These are phyloP conservation scores for Pelargonium nanum DNA, from an alignment of 345 rosid species.

Conservation along the genomic window DNA sequence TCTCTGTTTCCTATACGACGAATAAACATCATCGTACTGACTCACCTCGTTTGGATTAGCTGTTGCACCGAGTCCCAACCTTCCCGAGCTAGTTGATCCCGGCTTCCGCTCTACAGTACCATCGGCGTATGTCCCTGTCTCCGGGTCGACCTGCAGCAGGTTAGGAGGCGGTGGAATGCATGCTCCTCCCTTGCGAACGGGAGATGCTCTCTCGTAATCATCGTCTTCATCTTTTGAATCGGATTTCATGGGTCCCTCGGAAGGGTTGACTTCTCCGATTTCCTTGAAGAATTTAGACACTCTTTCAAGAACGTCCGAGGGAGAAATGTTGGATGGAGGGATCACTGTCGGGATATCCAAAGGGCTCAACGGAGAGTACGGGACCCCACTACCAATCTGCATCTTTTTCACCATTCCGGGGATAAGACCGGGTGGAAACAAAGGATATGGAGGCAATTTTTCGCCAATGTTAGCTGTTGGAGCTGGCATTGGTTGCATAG, in stretches of 20 bases:
- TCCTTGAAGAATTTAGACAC: constrained; percentile 88
- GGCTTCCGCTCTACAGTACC: constrained; percentile 67
- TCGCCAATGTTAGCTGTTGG: constrained; percentile 42
- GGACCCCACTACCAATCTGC: constrained; percentile 98
- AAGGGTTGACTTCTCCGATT: constrained; percentile 85
- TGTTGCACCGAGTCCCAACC: constrained; percentile 77
- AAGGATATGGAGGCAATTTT: constrained; percentile 80
- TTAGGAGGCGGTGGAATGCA: constrained; percentile 91
- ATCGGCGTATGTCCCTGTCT: constrained; percentile 74
- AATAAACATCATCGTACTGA: constrained; percentile 89
- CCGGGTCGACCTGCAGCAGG: constrained; percentile 83
- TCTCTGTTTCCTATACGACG: constrained; percentile 88
- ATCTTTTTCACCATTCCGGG: constrained; percentile 99
- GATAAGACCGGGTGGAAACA: constrained; percentile 95
- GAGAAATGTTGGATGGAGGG: constrained; percentile 75
- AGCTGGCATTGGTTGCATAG: constrained; percentile 31
- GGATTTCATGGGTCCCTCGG: constrained; percentile 63
- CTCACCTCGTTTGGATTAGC: constrained; percentile 82
- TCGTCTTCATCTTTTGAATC: constrained; percentile 53
- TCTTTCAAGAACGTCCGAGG: constrained; percentile 63
- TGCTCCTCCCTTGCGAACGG: constrained; percentile 69
- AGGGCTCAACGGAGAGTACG: constrained; percentile 90
- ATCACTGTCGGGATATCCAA: constrained; percentile 88
- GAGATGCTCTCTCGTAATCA: constrained; percentile 55
- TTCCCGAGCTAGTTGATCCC: constrained; percentile 55